phyloP scores from a whole-genome alignment of 192 early-diverging fungal species.

The Dispira parvispora region DNA sequence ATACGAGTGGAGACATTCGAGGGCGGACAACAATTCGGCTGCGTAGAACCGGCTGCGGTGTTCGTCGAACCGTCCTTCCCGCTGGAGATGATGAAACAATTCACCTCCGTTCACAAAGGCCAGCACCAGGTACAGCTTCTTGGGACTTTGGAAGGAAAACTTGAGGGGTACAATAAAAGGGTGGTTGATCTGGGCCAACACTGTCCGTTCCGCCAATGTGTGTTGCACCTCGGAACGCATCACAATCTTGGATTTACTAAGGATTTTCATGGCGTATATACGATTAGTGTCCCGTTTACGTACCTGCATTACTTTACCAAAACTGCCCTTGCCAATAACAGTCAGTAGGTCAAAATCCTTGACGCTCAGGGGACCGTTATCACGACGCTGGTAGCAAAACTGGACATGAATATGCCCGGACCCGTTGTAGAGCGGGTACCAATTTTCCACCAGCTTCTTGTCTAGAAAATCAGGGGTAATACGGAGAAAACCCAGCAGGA shows the following conservation, averaged over 20 bases:
- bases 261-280: slow-evolving; percentile 96
- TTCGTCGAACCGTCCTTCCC: slow-evolving; percentile 74
- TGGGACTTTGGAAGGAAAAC: slow-evolving; percentile 85
- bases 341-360: slow-evolving; percentile 90
- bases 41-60: slow-evolving; percentile 85
- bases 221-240: slow-evolving; percentile 84
- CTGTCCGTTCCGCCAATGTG: slow-evolving; percentile 82
- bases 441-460: slow-evolving; percentile 42
- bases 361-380: slow-evolving; percentile 54
- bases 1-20: slow-evolving; percentile 85
- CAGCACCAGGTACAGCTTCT: slow-evolving; percentile 89
- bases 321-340: slow-evolving; percentile 92
- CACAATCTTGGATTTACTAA: slow-evolving; percentile 87
- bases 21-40: slow-evolving; percentile 77
- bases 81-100: slow-evolving; percentile 87
- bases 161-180: slow-evolving; percentile 91
- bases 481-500: slow-evolving; percentile 29
- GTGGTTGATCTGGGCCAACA: slow-evolving; percentile 75
- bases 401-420: slow-evolving; percentile 56
- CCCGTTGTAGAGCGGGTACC: slow-evolving; percentile 42
- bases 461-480: slow-evolving; percentile 32
- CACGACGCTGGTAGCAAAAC: slow-evolving; percentile 49
- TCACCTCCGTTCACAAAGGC: slow-evolving; percentile 96
- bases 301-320: slow-evolving; percentile 95
- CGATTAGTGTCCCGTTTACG: slow-evolving; percentile 80